Percentiles rank a stretch among this genome's conserved stretches.
These are phyloP conservation scores for Zizania latifolia DNA, from an alignment of 176 grass and related monocot genomes.

Conservation along the genomic window DNA sequence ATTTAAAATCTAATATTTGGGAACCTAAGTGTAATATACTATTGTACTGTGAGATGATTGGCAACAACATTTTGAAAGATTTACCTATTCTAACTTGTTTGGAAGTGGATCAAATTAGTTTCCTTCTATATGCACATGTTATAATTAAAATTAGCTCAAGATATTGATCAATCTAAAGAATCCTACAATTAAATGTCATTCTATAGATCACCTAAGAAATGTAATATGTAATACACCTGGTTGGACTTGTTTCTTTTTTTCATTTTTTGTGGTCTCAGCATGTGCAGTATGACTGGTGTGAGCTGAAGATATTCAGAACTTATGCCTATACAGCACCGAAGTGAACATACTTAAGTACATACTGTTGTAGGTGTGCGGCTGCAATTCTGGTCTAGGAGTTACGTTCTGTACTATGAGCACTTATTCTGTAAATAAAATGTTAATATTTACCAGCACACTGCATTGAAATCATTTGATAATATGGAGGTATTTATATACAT, in stretches of 20 bases:
- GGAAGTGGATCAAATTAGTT: no score
- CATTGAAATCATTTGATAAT: background rate
- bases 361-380: background rate
- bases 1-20: no score
- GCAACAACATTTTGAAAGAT: no score
- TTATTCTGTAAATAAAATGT: background rate
- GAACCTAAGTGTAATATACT: no score
- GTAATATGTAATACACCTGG: background rate
- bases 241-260: background rate
- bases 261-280: background rate
- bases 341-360: background rate
- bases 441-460: background rate
- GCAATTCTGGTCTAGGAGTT: slow-evolving; percentile 11
- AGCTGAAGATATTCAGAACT: background rate
- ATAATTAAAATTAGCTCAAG: no score
- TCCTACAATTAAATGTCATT: background rate
- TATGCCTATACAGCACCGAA: background rate
- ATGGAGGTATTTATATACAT: background rate
- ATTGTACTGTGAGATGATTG: no score
- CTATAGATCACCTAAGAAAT: background rate
- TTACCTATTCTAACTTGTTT: no score
- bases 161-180: no score
- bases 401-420: background rate
- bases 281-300: background rate
- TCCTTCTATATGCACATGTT: no score